Evolutionary conservation across 371 early-diverging fungal genomes (phyloP).

Genomic region (Mucor velutinosus): DNA sequence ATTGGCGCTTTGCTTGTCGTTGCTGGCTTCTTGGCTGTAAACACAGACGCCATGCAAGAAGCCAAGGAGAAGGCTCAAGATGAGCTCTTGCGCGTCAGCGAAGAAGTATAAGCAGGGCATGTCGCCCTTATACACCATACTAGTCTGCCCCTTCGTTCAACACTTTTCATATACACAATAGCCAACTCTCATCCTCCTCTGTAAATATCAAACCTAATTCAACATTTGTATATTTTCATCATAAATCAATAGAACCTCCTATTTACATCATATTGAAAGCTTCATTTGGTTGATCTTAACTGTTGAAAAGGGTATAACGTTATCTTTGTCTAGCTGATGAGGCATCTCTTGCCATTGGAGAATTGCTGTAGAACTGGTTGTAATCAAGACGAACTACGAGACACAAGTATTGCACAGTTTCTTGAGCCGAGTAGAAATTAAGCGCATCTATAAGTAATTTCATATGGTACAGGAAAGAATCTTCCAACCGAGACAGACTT

Average conservation of each 20-base stretch:
- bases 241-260: neutral
- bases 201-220: constrained; percentile 10
- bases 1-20: constrained; percentile 67
- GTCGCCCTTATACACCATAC: neutral
- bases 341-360: neutral
- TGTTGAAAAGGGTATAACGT: neutral
- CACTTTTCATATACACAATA: neutral
- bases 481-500: constrained; percentile 60
- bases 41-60: constrained; percentile 39
- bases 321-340: constrained; percentile 5
- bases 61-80: constrained; percentile 12
- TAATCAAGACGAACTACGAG: constrained; percentile 81
- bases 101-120: neutral
- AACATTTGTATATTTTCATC: constrained; percentile 4
- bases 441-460: constrained; percentile 74
- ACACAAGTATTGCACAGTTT: constrained; percentile 72
- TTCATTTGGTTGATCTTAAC: neutral
- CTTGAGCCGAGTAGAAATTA: constrained; percentile 75
- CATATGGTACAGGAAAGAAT: constrained; percentile 67
- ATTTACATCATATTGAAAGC: neutral
- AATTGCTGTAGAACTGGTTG: constrained; percentile 56
- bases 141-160: neutral
- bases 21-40: constrained; percentile 64
- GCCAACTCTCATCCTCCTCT: neutral
- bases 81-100: neutral